Percentiles rank a stretch among this genome's conserved stretches.
Evolutionary conservation across 768 basidiomycete species (phyloP).

Genomic region (Agaricus blazei): DNA sequence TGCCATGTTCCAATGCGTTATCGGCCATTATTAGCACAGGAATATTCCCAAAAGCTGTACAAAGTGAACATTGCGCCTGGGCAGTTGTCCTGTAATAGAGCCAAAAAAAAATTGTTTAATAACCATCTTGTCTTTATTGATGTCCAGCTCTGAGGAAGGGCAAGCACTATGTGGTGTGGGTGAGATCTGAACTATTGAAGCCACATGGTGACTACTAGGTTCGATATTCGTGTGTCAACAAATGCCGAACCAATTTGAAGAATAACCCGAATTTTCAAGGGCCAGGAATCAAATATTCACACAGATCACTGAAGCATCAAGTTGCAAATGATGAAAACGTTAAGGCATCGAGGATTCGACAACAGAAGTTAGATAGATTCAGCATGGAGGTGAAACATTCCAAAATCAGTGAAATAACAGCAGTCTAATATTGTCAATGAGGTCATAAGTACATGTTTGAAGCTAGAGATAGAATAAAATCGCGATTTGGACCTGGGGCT

Average conservation of each 20-base stretch:
- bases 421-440: background rate
- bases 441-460: background rate
- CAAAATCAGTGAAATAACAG: slow-evolving; percentile 5
- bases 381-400: background rate
- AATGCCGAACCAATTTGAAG: slow-evolving; percentile 6
- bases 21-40: too few relatives aligned
- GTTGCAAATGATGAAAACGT: background rate
- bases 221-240: slow-evolving; percentile 9
- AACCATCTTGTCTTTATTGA: too few relatives aligned
- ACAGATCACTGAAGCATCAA: background rate
- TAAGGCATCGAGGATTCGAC: slow-evolving; percentile 1
- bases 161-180: too few relatives aligned
- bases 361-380: background rate
- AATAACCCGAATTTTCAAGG: background rate
- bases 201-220: too few relatives aligned
- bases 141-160: too few relatives aligned
- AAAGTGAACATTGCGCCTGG: too few relatives aligned
- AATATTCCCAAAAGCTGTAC: too few relatives aligned
- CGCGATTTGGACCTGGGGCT: slow-evolving; percentile 14
- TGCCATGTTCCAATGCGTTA: too few relatives aligned
- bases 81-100: too few relatives aligned
- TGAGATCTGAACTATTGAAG: too few relatives aligned
- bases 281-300: slow-evolving; percentile 1
- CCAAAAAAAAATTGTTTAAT: too few relatives aligned
- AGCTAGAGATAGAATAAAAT: background rate